These are phyloP conservation scores for Pythium guiyangense DNA, from an alignment of 352 stramenopile species.

Conservation along the genomic window DNA sequence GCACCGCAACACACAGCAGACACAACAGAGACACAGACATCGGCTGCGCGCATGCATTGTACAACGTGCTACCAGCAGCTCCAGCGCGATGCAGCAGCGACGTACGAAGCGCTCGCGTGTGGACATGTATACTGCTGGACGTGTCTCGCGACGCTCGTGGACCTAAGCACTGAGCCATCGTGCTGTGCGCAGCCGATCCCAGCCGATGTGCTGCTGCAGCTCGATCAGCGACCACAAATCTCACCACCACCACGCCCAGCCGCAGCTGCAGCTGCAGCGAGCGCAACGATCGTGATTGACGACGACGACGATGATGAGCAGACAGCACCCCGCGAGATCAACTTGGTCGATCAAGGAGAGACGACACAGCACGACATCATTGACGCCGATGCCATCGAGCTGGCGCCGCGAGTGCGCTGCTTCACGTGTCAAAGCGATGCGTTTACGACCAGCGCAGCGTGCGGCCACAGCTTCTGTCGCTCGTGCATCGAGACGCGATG, in stretches of 20 bases:
- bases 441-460: slow-evolving; percentile 5
- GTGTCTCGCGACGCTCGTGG: background rate
- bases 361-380: background rate
- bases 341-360: slow-evolving; percentile 4
- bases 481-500: slow-evolving; percentile 28
- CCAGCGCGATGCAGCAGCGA: background rate
- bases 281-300: slow-evolving; percentile 6
- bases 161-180: background rate
- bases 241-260: background rate
- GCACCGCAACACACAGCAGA: background rate
- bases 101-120: slow-evolving; percentile 13
- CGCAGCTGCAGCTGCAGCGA: background rate
- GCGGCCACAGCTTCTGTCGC: slow-evolving; percentile 27
- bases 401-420: background rate
- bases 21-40: background rate
- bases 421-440: slow-evolving; percentile 1
- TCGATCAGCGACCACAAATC: background rate
- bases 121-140: slow-evolving; percentile 7
- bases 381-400: background rate
- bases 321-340: background rate
- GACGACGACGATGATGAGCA: slow-evolving; percentile 6
- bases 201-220: background rate
- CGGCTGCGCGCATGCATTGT: slow-evolving; percentile 1
- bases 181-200: background rate
- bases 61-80: slow-evolving; percentile 7